phyloP scores from a whole-genome alignment of 164 flowering plant genomes.

The Akebia trifoliata region DNA sequence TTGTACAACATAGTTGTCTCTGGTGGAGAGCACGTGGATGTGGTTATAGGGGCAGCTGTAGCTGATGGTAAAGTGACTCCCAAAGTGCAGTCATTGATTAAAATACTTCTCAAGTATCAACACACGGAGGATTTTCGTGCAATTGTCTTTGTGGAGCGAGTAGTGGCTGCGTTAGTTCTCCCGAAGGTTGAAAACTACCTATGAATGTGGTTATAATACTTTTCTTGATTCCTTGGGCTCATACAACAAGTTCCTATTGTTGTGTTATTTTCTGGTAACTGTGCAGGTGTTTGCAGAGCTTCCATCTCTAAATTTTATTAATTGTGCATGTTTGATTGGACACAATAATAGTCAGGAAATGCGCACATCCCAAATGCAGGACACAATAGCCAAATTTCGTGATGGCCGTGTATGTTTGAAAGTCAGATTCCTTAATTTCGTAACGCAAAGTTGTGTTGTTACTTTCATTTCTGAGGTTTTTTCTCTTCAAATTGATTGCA shows the following conservation, averaged over 20 bases:
- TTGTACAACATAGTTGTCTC: conserved; percentile 54
- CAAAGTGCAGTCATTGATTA: conserved; percentile 87
- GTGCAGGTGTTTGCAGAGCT: conserved; percentile 91
- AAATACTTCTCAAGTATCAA: conserved; percentile 84
- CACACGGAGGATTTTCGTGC: conserved; percentile 96
- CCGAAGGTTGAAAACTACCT: conserved; percentile 67
- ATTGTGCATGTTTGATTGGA: conserved; percentile 93
- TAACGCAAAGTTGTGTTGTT: background rate
- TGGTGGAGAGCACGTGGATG: conserved; percentile 99
- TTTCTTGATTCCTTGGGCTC: background rate
- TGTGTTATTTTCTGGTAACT: conserved; percentile 10
- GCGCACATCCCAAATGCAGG: conserved; percentile 95
- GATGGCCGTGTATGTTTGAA: conserved; percentile 85
- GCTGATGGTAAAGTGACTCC: conserved; percentile 99
- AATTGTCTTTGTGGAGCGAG: conserved; percentile 96
- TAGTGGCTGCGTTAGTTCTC: conserved; percentile 95
- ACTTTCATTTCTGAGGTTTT: background rate
- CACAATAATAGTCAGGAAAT: conserved; percentile 98
- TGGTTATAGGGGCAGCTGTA: conserved; percentile 91
- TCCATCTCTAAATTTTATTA: conserved; percentile 83
- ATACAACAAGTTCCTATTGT: conserved; percentile 3
- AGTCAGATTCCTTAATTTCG: background rate
- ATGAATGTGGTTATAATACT: background rate
- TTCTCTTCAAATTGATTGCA: conserved; percentile 1
- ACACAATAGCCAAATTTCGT: conserved; percentile 82